Evolutionary conservation across 345 rosid species (phyloP).

Genomic region (Isatis tinctoria): DNA sequence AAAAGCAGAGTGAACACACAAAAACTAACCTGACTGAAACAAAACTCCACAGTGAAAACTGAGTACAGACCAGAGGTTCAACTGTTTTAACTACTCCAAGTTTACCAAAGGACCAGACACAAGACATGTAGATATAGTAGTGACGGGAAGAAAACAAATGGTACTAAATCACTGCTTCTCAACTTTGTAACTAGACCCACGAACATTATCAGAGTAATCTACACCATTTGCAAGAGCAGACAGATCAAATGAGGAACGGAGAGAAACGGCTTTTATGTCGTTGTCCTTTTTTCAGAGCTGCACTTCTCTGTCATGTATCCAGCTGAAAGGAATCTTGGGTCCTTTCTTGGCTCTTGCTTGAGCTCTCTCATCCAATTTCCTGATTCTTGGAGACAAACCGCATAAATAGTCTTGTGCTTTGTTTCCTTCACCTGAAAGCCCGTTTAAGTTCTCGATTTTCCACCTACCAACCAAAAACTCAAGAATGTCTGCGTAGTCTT

Average conservation of each 20-base stretch:
- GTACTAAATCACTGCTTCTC: conserved; percentile 38
- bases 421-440: conserved; percentile 77
- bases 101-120: conserved; percentile 16
- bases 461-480: conserved; percentile 84
- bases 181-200: conserved; percentile 35
- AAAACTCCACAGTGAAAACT: conserved; percentile 21
- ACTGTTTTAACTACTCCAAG: conserved; percentile 17
- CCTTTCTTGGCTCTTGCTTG: conserved; percentile 62
- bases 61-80: conserved; percentile 28
- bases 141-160: conserved; percentile 26
- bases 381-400: conserved; percentile 59
- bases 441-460: conserved; percentile 56
- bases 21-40: not conserved
- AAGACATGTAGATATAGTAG: not conserved
- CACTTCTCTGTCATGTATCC: conserved; percentile 73
- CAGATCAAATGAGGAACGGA: conserved; percentile 5
- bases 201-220: conserved; percentile 39
- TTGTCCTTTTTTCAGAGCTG: conserved; percentile 40
- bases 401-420: conserved; percentile 88
- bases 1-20: not conserved
- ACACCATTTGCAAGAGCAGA: conserved; percentile 32
- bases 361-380: conserved; percentile 86
- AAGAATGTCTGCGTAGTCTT: conserved; percentile 80
- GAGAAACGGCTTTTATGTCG: not conserved
- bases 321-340: conserved; percentile 61